phyloP scores from a whole-genome alignment of 768 basidiomycete genomes.

The Kwoniella pini region DNA sequence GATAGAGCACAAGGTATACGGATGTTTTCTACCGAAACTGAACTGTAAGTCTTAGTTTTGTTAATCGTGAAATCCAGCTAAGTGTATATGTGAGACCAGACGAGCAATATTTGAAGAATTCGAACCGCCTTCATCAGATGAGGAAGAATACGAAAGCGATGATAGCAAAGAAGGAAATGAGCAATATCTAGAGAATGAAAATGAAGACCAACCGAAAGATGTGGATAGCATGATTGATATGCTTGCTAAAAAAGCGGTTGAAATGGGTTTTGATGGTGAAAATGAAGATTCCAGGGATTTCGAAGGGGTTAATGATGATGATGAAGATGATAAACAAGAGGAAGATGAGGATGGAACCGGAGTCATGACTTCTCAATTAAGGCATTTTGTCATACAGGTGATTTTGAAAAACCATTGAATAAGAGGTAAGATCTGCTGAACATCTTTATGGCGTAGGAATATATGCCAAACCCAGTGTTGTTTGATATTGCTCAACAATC shows the following conservation, averaged over 20 bases:
- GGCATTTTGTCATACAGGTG: constrained; percentile 96
- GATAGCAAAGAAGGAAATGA: constrained; percentile 20
- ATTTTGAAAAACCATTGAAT: constrained; percentile 12
- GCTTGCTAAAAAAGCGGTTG: constrained; percentile 25
- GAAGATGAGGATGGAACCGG: constrained; percentile 55
- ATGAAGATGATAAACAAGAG: constrained; percentile 52
- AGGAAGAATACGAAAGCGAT: constrained; percentile 35
- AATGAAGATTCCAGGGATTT: constrained; percentile 1
- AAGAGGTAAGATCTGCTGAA: neutral
- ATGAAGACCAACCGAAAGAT: neutral
- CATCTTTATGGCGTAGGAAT: constrained; percentile 65
- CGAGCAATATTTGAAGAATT: constrained; percentile 74
- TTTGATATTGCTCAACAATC: constrained; percentile 65
- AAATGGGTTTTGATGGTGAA: constrained; percentile 16
- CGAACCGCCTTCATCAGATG: constrained; percentile 59
- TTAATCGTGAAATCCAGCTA: neutral
- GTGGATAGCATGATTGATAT: constrained; percentile 14
- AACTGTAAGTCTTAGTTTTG: constrained; percentile 59
- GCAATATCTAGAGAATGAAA: constrained; percentile 10
- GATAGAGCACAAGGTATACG: constrained; percentile 94
- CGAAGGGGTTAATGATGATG: constrained; percentile 35
- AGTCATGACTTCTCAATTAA: constrained; percentile 78
- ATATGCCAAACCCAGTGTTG: constrained; percentile 73
- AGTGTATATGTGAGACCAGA: constrained; percentile 13
- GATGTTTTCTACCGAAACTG: constrained; percentile 75